Conservation (phyloP, 2,329 filamentous ascomycete species). For the Capronia coronata region DNA sequence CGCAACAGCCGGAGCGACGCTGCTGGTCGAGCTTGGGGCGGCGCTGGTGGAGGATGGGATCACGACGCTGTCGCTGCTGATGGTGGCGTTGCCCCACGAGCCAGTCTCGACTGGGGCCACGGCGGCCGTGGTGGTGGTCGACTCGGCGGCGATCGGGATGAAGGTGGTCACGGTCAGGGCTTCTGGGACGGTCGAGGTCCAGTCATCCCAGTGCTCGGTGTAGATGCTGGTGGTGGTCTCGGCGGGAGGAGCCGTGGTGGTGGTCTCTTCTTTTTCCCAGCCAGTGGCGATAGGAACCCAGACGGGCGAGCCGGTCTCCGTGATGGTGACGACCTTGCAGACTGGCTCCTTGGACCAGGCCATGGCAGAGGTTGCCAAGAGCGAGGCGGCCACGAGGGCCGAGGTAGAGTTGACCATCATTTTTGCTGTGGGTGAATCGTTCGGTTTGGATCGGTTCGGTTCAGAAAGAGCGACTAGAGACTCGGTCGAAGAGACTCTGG, state of each 20-base stretch:
- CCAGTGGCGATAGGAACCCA: slow-evolving; percentile 11
- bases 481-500: slow-evolving; percentile 15
- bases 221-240: too few relatives aligned
- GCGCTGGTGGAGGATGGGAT: slow-evolving; percentile 4
- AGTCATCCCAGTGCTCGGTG: slow-evolving; percentile 3
- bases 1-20: slow-evolving; percentile 3
- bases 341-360: background rate
- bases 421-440: slow-evolving; percentile 4
- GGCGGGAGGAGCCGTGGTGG: slow-evolving; percentile 5
- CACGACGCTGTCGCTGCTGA: slow-evolving; percentile 6
- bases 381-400: slow-evolving; percentile 9
- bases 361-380: slow-evolving; percentile 14
- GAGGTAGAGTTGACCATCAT: slow-evolving; percentile 12
- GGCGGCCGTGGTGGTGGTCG: slow-evolving; percentile 1
- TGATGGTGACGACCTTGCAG: slow-evolving; percentile 20
- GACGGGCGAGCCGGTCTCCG: slow-evolving; percentile 7
- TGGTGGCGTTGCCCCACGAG: background rate
- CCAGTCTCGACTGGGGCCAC: background rate
- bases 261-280: slow-evolving; percentile 1
- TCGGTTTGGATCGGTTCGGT: slow-evolving; percentile 3
- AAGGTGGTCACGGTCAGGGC: background rate
- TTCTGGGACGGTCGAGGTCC: background rate
- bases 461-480: slow-evolving; percentile 21
- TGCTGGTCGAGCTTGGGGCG: slow-evolving; percentile 4
- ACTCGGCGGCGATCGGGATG: background rate